These are phyloP conservation scores for Pascua sp. DNA, from an alignment of 1,284 basidiomycete species.

Conservation along the genomic window DNA sequence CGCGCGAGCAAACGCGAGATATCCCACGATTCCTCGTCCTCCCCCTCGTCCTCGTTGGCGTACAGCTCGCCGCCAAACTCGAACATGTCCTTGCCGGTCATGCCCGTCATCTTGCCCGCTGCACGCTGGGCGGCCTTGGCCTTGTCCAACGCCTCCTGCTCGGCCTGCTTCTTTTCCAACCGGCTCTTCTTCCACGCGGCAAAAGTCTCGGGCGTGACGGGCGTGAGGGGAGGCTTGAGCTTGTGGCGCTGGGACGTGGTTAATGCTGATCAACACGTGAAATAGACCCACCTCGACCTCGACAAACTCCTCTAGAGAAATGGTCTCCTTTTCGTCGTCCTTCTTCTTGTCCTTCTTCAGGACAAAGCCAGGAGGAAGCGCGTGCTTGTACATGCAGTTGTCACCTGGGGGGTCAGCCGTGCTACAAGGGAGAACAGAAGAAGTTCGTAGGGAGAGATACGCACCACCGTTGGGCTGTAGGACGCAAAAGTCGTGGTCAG, in stretches of 20 bases:
- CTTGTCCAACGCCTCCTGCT: slow-evolving; percentile 72
- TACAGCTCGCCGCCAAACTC: slow-evolving; percentile 96
- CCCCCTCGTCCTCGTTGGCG: slow-evolving; percentile 69
- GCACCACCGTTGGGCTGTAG: slow-evolving; percentile 40
- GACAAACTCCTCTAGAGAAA: slow-evolving; percentile 94
- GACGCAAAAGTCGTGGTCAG: too few relatives aligned
- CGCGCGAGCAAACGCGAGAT: slow-evolving; percentile 44
- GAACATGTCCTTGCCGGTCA: slow-evolving; percentile 97
- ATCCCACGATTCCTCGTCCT: slow-evolving; percentile 49
- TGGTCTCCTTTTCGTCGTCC: slow-evolving; percentile 74
- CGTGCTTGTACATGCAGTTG: slow-evolving; percentile 90
- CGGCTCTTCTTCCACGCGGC: slow-evolving; percentile 91
- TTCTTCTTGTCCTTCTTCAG: slow-evolving; percentile 79
- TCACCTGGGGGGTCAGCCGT: slow-evolving; percentile 48
- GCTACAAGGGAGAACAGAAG: too few relatives aligned
- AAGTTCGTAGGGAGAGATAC: too few relatives aligned
- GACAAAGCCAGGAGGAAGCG: slow-evolving; percentile 91
- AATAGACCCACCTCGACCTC: slow-evolving; percentile 76
- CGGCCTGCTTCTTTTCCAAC: slow-evolving; percentile 87
- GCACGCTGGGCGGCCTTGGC: slow-evolving; percentile 79
- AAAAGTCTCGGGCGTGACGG: slow-evolving; percentile 91
- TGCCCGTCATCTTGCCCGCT: slow-evolving; percentile 86
- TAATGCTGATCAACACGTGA: background rate
- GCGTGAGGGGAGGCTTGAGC: slow-evolving; percentile 84
- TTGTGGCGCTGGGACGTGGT: slow-evolving; percentile 78